phyloP scores from a whole-genome alignment of 2,329 filamentous ascomycete species.

The Aspergillus intermedius region DNA sequence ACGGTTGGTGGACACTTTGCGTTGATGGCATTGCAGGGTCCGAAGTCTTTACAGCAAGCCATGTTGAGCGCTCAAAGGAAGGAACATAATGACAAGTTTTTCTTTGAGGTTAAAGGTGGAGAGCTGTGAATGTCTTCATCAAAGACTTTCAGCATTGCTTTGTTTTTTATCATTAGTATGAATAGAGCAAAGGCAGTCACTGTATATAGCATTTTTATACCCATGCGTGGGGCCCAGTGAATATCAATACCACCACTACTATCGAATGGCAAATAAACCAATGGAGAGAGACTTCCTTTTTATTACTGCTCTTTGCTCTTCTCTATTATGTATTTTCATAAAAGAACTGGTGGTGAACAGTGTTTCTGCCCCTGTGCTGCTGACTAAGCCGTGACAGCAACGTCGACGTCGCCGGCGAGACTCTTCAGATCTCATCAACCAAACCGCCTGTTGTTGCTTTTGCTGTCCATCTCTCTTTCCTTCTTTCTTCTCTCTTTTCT shows the following conservation, averaged over 20 bases:
- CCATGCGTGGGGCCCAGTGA: too few species aligned
- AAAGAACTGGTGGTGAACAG: too few species aligned
- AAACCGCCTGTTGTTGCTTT: slow-evolving; percentile 7
- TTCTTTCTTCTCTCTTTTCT: slow-evolving; percentile 9
- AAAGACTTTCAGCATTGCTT: not conserved
- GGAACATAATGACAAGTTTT: not conserved
- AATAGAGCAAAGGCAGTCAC: not conserved
- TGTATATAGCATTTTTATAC: not conserved
- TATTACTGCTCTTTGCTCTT: too few species aligned
- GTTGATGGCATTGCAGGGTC: slow-evolving; percentile 32
- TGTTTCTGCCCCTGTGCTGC: not conserved
- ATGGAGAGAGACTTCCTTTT: too few species aligned
- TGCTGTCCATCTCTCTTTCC: slow-evolving; percentile 13
- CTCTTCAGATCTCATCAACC: slow-evolving; percentile 3
- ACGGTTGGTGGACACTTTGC: slow-evolving; percentile 41
- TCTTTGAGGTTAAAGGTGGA: slow-evolving; percentile 7
- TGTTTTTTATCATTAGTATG: not conserved
- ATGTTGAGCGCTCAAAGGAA: slow-evolving; percentile 2
- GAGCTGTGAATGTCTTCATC: slow-evolving; percentile 5
- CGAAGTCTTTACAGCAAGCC: slow-evolving; percentile 14
- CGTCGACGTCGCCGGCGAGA: not conserved
- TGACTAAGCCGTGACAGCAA: not conserved
- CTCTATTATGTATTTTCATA: too few species aligned
- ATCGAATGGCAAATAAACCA: too few species aligned
- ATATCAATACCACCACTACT: too few species aligned